These are phyloP conservation scores for Vararia minispora DNA, from an alignment of 768 basidiomycete genomes.

Conservation along the genomic window DNA sequence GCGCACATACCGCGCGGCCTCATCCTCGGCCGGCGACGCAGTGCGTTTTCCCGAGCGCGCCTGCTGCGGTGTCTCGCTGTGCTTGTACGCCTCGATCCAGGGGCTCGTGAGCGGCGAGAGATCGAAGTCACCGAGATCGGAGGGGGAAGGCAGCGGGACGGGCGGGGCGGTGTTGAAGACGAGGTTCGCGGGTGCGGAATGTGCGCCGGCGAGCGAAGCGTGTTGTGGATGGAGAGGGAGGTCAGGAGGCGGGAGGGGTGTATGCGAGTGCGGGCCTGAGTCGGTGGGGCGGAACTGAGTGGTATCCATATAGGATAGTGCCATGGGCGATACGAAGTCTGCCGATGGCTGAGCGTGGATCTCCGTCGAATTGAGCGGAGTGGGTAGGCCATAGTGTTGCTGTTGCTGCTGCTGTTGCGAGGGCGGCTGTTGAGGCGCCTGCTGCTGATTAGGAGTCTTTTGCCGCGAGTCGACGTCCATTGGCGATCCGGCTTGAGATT, in stretches of 20 bases:
- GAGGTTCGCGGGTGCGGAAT: slow-evolving; percentile 65
- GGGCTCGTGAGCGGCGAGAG: slow-evolving; percentile 75
- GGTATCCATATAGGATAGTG: slow-evolving; percentile 29
- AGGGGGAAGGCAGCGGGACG: slow-evolving; percentile 28
- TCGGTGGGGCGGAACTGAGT: slow-evolving; percentile 17
- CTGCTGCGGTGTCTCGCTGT: slow-evolving; percentile 21
- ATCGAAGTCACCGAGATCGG: slow-evolving; percentile 58
- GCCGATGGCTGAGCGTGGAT: slow-evolving; percentile 46
- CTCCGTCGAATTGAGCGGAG: slow-evolving; percentile 50
- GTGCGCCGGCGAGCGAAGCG: slow-evolving; percentile 20
- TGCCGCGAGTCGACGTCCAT: slow-evolving; percentile 19
- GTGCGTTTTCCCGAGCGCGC: slow-evolving; percentile 7
- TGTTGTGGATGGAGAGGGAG: slow-evolving; percentile 18
- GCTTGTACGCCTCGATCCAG: slow-evolving; percentile 56
- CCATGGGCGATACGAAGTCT: slow-evolving; percentile 55
- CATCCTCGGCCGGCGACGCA: slow-evolving; percentile 11
- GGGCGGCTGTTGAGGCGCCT: too few species aligned
- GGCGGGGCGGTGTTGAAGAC: slow-evolving; percentile 45
- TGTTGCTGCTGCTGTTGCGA: too few species aligned
- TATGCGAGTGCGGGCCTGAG: slow-evolving; percentile 6
- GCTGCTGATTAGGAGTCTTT: slow-evolving; percentile 15
- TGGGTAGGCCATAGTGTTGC: slow-evolving; percentile 41
- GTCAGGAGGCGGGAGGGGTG: slow-evolving; percentile 9
- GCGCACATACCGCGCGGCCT: slow-evolving; percentile 7
- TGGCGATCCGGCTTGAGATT: slow-evolving; percentile 21